Base-by-base conservation (phyloP, 768 basidiomycete species). In the Tricholoma hemisulphureum region DNA sequence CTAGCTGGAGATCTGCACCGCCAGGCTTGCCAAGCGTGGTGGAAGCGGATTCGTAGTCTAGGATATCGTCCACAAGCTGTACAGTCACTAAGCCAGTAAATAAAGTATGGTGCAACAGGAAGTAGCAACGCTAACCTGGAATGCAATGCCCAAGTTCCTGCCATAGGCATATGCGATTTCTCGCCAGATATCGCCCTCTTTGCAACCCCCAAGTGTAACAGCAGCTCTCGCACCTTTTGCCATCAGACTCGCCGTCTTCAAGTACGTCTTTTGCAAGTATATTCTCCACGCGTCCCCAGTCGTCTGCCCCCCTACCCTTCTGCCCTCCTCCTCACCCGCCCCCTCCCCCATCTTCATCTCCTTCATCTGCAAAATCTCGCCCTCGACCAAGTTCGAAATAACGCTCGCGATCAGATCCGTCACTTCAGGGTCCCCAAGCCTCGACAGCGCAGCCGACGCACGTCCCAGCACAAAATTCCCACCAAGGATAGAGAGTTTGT, bases 131-230 rank as follows among this genome's bases (percentile, higher is more conserved):
- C 78, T 54, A 61, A 94, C 94, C 83, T 97, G 95, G 76, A 98
- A 97, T 4, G 95, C 95, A 56, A 97, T 92, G 0, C 95, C 95
- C 24, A 97, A 71, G 72, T 97, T 95, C 58, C 93, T 77, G 2
- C 95, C 95, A 73, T 95, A 98, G 4, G 92, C 93, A 74, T 98
- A 98, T n/a, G 96, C 96, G 26, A 89, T 83, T 69, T 98, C 95
- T 71, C 93, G 95, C 80, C 92, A 90, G 8, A 88, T 72, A 66
- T 97, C 95, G 7, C 89, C 92, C 65, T 92, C 86, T 57, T 73
- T 78, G 57, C 82, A 89, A 21, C 96, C 96, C 2, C 95, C 96
- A 0, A 98, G 79, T 2, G 96, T 87, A 10, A 93, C 93, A 0
- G 91, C 85, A 13, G 91, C 90, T 9, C 95, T 81, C 2, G 90